Evolutionary conservation across 257 asterid species (phyloP), one percentile per base, ranked within the genome.

Genomic region (Ligustrum vulgare): DNA sequence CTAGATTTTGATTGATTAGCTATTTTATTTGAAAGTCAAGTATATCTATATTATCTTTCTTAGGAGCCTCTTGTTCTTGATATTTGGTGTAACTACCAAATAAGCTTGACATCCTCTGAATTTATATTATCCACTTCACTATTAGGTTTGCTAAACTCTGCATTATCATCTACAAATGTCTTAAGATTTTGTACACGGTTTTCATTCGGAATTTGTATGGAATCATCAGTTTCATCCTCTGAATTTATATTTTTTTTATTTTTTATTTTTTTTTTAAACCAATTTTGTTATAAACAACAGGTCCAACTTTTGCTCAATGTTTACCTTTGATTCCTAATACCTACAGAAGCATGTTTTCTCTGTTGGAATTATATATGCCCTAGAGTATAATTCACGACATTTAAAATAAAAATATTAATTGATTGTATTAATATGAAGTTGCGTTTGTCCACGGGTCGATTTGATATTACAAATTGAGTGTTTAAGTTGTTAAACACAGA

Each of bases 201-300:
- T 64, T 82, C 90, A 70, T 75, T 79, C 58, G 66, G 69, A 33
- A 25, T 60, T 69, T 80, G 86, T 79, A 71, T 88, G 49, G 73
- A 66, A 72, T 72, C 78, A 69, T 81, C 87, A 80, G 75, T 79
- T 32, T 43, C 70, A n/a, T 62, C 35, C 78, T 56, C 36, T 28
- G 34, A 62, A 28, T n/a, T 5, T 51, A 18, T n/a, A 51, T n/a
- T n/a, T n/a, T n/a, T n/a, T n/a, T n/a, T n/a, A n/a, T n/a, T n/a
- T n/a, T n/a, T n/a, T n/a, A n/a, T n/a, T n/a, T n/a, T n/a, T n/a
- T n/a, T n/a, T n/a, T n/a, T n/a, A n/a, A n/a, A n/a, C n/a, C n/a
- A n/a, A n/a, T n/a, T n/a, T n/a, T 5, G 6, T 31, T 63, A 49
- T 45, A 6, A 18, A 23, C 56, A 75, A 68, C 75, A 69, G 54